These are phyloP conservation scores for Agaricales sp. DNA, from an alignment of 1,284 basidiomycete species.

Conservation along the genomic window DNA sequence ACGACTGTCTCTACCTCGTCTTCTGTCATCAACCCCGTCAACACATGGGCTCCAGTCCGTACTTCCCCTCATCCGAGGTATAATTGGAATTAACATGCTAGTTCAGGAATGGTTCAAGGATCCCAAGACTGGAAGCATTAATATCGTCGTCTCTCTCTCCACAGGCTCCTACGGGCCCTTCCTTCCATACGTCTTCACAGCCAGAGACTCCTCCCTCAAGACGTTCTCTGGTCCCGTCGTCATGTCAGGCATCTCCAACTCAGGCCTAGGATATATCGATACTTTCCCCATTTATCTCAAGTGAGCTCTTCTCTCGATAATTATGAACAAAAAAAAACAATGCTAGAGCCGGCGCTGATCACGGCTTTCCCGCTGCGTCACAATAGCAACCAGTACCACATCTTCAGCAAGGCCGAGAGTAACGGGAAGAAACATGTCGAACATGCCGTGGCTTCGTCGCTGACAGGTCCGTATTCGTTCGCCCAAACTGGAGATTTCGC, in stretches of 20 bases:
- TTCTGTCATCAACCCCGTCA: conserved; percentile 20
- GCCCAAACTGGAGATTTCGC: conserved; percentile 24
- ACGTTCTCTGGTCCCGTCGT: conserved; percentile 22
- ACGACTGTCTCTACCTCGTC: conserved; percentile 20
- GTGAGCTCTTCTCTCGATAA: conserved; percentile 13
- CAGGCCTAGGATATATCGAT: conserved; percentile 25
- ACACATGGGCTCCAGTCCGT: conserved; percentile 24
- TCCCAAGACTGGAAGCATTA: conserved; percentile 20
- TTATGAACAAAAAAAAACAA: background rate
- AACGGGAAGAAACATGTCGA: conserved; percentile 22
- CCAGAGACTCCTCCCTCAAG: conserved; percentile 19
- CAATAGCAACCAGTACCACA: conserved; percentile 21
- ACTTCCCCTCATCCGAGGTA: background rate
- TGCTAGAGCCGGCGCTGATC: no score
- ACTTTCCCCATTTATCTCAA: conserved; percentile 24
- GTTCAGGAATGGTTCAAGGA: conserved; percentile 26
- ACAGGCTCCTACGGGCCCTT: conserved; percentile 25
- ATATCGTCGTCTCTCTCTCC: conserved; percentile 24
- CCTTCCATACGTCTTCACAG: conserved; percentile 24
- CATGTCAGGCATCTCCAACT: conserved; percentile 23
- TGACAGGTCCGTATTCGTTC: conserved; percentile 24
- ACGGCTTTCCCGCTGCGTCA: background rate
- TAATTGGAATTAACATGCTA: background rate
- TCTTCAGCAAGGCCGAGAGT: conserved; percentile 23
- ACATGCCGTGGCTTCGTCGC: conserved; percentile 23